Conservation (phyloP, 1,284 basidiomycete species). For the Cryptococcus depauperatus region DNA sequence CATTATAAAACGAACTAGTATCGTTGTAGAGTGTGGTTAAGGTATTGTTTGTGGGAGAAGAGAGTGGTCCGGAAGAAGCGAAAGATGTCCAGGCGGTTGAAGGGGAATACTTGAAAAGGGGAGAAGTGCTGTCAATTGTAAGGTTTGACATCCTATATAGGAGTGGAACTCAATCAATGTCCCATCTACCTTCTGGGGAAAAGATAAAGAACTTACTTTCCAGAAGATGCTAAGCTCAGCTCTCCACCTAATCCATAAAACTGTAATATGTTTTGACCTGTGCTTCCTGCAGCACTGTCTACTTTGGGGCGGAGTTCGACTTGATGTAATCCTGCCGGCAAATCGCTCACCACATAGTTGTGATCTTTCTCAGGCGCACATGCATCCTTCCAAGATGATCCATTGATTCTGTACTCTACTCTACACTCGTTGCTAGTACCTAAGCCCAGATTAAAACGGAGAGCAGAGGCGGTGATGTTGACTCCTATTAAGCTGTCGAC, state of each 20-base stretch:
- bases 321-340: constrained; percentile 21
- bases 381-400: constrained; percentile 11
- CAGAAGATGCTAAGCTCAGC: constrained; percentile 1
- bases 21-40: constrained; percentile 1
- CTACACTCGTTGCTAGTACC: no score
- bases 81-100: constrained; percentile 18
- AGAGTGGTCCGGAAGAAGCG: background rate
- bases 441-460: no score
- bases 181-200: no score
- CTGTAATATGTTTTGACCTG: constrained; percentile 6
- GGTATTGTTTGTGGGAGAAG: constrained; percentile 1
- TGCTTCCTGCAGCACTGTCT: no score
- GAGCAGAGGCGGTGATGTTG: background rate
- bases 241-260: constrained; percentile 11
- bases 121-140: constrained; percentile 21
- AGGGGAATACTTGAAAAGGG: constrained; percentile 15
- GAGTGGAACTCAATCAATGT: no score
- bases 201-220: constrained; percentile 14
- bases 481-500: background rate
- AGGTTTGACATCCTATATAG: constrained; percentile 9
- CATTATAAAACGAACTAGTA: constrained; percentile 4
- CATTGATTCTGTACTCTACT: constrained; percentile 20
- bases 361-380: constrained; percentile 3
- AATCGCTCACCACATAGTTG: constrained; percentile 4
- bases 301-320: constrained; percentile 15